phyloP scores from a whole-genome alignment of 257 asterid species.

The Osmanthus fragrans region DNA sequence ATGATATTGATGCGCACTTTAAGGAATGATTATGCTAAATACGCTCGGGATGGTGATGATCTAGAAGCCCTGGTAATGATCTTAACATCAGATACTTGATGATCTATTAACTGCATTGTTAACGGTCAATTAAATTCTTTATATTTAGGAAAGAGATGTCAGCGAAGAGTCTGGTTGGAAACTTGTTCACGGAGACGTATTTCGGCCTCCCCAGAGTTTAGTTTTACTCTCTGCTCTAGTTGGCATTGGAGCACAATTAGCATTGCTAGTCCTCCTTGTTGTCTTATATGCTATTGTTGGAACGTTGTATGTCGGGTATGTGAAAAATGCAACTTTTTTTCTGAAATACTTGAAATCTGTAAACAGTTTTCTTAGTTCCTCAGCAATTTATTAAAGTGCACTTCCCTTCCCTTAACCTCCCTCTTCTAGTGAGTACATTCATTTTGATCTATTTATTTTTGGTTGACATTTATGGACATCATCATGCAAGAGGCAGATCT shows the following conservation, averaged over 20 bases:
- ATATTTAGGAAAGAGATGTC: conserved; percentile 58
- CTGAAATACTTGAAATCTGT: neutral
- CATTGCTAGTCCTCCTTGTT: conserved; percentile 60
- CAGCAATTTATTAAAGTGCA: neutral
- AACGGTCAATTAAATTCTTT: conserved; percentile 6
- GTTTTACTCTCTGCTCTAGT: conserved; percentile 60
- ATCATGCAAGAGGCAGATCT: neutral
- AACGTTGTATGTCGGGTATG: conserved; percentile 65
- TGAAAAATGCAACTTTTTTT: neutral
- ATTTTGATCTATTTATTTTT: neutral
- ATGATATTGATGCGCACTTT: conserved; percentile 68
- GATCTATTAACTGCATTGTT: neutral
- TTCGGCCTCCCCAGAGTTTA: conserved; percentile 47
- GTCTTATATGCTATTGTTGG: conserved; percentile 57
- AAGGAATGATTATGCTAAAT: conserved; percentile 65
- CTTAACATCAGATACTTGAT: neutral
- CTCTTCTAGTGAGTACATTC: neutral
- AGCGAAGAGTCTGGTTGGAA: conserved; percentile 76
- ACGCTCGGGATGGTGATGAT: conserved; percentile 70
- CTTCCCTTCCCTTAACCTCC: neutral
- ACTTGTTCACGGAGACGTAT: conserved; percentile 69
- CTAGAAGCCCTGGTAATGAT: conserved; percentile 56
- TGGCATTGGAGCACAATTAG: conserved; percentile 65
- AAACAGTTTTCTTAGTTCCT: neutral
- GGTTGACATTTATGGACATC: neutral